Percentiles rank a stretch among this genome's conserved stretches.
Conservation (phyloP, 192 early-diverging fungal genomes). For the Coemansia sp. region DNA sequence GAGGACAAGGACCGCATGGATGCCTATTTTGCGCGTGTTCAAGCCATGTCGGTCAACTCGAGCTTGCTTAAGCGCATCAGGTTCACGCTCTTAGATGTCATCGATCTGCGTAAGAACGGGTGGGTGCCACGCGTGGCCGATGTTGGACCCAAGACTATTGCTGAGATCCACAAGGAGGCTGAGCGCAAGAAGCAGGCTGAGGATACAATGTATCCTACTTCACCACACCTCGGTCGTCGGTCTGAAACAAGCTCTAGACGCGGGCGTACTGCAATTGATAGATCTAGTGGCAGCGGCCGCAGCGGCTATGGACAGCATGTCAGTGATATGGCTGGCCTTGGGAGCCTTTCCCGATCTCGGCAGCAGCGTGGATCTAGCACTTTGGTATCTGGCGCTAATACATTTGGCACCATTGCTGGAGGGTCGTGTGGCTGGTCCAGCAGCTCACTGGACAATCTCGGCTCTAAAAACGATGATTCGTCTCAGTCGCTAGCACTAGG, state of each 20-base stretch:
- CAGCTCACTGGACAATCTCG: constrained; percentile 14
- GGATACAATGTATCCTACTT: constrained; percentile 64
- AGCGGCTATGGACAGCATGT: constrained; percentile 53
- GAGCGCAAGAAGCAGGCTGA: constrained; percentile 66
- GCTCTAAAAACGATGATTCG: constrained; percentile 22
- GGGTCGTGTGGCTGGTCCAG: constrained; percentile 50
- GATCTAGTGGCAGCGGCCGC: constrained; percentile 66
- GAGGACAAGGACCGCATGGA: constrained; percentile 63
- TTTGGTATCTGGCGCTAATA: background rate
- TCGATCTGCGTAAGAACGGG: constrained; percentile 71
- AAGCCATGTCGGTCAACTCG: constrained; percentile 65
- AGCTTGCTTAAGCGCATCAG: constrained; percentile 82
- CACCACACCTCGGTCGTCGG: constrained; percentile 60
- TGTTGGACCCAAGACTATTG: constrained; percentile 84
- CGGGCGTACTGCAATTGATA: constrained; percentile 59
- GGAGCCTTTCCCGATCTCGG: constrained; percentile 63
- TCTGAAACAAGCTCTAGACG: constrained; percentile 58
- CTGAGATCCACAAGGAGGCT: constrained; percentile 83
- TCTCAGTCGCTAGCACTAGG: constrained; percentile 14
- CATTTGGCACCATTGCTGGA: constrained; percentile 8
- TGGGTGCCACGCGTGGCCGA: constrained; percentile 71
- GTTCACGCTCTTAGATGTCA: constrained; percentile 86
- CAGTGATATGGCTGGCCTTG: constrained; percentile 75
- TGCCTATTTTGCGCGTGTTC: constrained; percentile 81
- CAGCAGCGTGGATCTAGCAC: constrained; percentile 25